Conservation (phyloP, 1,284 basidiomycete genomes). For the Naganishia albida region DNA sequence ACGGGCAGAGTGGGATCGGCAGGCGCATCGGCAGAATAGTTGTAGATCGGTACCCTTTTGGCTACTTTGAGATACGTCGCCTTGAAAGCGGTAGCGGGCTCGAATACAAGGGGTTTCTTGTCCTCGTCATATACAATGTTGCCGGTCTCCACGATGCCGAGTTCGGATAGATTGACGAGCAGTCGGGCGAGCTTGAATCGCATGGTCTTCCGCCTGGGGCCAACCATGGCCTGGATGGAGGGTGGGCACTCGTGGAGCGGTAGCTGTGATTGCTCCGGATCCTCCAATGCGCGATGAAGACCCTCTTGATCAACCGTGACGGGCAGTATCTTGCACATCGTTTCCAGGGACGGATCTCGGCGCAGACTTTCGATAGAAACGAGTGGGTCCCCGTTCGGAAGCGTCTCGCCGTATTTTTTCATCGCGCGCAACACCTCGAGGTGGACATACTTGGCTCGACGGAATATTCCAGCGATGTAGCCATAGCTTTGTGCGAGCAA, state of each 20-base stretch:
- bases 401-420: background rate
- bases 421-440: conserved; percentile 7
- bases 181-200: conserved; percentile 17
- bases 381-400: conserved; percentile 14
- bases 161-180: conserved; percentile 2
- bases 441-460: conserved; percentile 27
- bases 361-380: conserved; percentile 4
- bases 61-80: conserved; percentile 12
- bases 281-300: background rate
- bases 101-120: background rate
- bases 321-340: conserved; percentile 14
- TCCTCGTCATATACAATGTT: background rate
- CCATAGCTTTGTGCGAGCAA: conserved; percentile 31
- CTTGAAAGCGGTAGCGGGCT: background rate
- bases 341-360: background rate
- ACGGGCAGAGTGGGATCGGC: conserved; percentile 5
- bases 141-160: conserved; percentile 13
- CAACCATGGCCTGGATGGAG: background rate
- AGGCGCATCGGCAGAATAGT: conserved; percentile 6
- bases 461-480: conserved; percentile 20
- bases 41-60: conserved; percentile 4
- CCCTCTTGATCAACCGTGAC: conserved; percentile 5
- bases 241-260: conserved; percentile 7
- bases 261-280: background rate
- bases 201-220: conserved; percentile 5